These are phyloP conservation scores for Herpotrichia juniperi DNA, from an alignment of 2,329 filamentous ascomycete genomes.

Conservation along the genomic window DNA sequence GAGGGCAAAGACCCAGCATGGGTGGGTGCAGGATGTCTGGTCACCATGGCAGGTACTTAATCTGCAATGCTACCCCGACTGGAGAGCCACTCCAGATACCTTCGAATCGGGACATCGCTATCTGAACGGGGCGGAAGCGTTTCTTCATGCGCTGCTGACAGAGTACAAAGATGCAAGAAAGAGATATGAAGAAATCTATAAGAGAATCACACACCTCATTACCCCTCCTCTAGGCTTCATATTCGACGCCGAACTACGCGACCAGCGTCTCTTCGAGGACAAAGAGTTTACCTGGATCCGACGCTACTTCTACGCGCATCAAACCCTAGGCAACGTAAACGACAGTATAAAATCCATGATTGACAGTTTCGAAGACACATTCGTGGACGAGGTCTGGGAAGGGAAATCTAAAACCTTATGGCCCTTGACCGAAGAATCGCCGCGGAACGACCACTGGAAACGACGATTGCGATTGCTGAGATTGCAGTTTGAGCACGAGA, in stretches of 20 bases:
- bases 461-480: constrained; percentile 56
- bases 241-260: constrained; percentile 62
- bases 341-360: constrained; percentile 65
- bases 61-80: constrained; percentile 55
- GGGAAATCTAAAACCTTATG: constrained; percentile 62
- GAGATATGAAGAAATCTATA: constrained; percentile 63
- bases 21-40: constrained; percentile 64
- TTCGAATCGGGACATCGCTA: constrained; percentile 63
- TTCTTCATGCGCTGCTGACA: constrained; percentile 62
- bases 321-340: constrained; percentile 64
- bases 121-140: constrained; percentile 66
- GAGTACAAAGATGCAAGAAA: constrained; percentile 68
- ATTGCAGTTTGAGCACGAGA: constrained; percentile 58
- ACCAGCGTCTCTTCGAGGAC: constrained; percentile 67
- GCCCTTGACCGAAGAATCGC: constrained; percentile 58
- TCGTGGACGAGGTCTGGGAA: constrained; percentile 65
- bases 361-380: constrained; percentile 62
- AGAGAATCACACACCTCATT: constrained; percentile 63
- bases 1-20: constrained; percentile 55
- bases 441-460: constrained; percentile 56
- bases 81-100: constrained; percentile 61
- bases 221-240: constrained; percentile 66
- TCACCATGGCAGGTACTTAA: constrained; percentile 66
- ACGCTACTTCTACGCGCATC: constrained; percentile 68
- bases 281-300: constrained; percentile 65